phyloP scores from a whole-genome alignment of 2,329 filamentous ascomycete species.

The Phaeomoniella chlamydospora region DNA sequence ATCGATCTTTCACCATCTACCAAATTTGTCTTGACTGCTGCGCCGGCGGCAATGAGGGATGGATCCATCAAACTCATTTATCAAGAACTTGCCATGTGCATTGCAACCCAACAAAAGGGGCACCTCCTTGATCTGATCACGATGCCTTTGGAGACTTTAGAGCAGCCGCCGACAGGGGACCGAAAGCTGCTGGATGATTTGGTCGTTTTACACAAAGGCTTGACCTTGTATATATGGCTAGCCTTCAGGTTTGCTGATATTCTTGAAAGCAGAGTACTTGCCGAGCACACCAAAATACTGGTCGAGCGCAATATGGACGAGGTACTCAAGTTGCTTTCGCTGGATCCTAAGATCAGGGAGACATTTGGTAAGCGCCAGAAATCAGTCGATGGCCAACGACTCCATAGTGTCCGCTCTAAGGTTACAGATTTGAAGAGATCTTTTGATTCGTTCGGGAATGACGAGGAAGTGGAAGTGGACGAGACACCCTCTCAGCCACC shows the following conservation, averaged over 20 bases:
- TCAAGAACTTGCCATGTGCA: slow-evolving; percentile 44
- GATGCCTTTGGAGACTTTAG: slow-evolving; percentile 60
- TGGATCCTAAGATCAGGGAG: slow-evolving; percentile 23
- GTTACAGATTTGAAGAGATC: too few relatives aligned
- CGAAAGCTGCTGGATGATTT: slow-evolving; percentile 50
- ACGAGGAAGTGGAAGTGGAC: too few relatives aligned
- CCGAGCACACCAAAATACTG: slow-evolving; percentile 62
- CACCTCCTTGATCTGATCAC: slow-evolving; percentile 56
- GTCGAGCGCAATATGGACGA: slow-evolving; percentile 63
- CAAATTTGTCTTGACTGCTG: slow-evolving; percentile 58
- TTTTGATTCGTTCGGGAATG: too few relatives aligned
- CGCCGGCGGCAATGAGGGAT: slow-evolving; percentile 50
- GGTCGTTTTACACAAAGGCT: slow-evolving; percentile 64
- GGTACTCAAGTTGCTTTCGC: slow-evolving; percentile 43
- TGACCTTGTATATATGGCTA: slow-evolving; percentile 86
- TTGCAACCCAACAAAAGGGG: slow-evolving; percentile 54
- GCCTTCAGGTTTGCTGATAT: slow-evolving; percentile 76
- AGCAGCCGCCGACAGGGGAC: slow-evolving; percentile 31
- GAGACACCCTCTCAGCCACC: too few relatives aligned
- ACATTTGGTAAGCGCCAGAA: slow-evolving; percentile 18
- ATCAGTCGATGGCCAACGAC: background rate
- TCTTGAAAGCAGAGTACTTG: slow-evolving; percentile 60
- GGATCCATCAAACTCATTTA: slow-evolving; percentile 7
- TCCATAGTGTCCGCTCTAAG: too few relatives aligned
- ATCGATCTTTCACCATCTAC: slow-evolving; percentile 57